Conservation (phyloP, 1,284 basidiomycete species). For the Violaceomyces palustris region DNA sequence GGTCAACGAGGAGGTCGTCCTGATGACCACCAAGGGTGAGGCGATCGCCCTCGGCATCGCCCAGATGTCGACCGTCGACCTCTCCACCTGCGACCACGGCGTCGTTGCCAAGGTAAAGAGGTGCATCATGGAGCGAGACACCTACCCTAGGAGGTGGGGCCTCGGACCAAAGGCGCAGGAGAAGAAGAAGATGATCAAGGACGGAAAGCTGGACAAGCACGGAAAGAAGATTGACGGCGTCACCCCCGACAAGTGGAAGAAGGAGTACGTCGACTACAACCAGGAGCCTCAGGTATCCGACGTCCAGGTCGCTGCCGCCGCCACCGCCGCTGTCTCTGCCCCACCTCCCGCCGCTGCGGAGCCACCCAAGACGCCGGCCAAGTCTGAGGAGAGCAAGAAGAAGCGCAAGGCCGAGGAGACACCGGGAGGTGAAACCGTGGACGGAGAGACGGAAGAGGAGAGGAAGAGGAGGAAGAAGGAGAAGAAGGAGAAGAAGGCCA, state of each 20-base stretch:
- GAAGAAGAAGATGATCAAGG: constrained; percentile 78
- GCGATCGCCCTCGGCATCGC: constrained; percentile 83
- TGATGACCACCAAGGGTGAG: constrained; percentile 99
- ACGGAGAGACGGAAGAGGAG: constrained; percentile 48
- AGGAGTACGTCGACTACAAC: constrained; percentile 92
- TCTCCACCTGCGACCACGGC: constrained; percentile 96
- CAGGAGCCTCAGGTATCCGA: too few species aligned
- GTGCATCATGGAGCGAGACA: constrained; percentile 98
- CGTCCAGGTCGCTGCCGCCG: constrained; percentile 14
- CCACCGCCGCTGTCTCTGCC: constrained; percentile 10
- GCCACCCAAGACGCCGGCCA: constrained; percentile 12
- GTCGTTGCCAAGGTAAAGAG: constrained; percentile 99
- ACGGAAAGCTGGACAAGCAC: constrained; percentile 91
- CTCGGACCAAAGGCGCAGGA: constrained; percentile 91
- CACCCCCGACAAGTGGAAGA: constrained; percentile 85
- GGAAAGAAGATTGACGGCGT: constrained; percentile 85
- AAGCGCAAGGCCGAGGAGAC: constrained; percentile 55
- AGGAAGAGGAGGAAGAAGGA: constrained; percentile 52
- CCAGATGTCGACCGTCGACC: constrained; percentile 91
- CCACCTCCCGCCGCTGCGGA: constrained; percentile 11
- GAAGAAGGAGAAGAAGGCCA: constrained; percentile 51
- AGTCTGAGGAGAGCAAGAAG: constrained; percentile 42
- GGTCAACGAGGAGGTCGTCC: constrained; percentile 90
- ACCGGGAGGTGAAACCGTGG: constrained; percentile 17
- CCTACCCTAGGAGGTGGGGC: constrained; percentile 96